Conservation (phyloP, 192 early-diverging fungal species). For the Paraglomus brasilianum region DNA sequence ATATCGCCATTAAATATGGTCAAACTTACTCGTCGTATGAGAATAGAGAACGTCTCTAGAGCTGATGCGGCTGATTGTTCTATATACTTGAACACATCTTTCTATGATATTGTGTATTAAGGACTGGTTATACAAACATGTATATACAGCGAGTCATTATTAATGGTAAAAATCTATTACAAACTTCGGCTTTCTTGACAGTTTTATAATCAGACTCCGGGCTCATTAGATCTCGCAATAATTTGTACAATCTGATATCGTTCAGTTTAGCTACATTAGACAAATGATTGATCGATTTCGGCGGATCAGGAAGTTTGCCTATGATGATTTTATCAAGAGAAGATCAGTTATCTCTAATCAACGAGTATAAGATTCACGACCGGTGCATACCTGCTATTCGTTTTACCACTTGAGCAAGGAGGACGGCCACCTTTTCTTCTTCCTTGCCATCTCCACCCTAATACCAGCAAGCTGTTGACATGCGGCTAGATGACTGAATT, state of each 20-base stretch:
- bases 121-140: neutral
- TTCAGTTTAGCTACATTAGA: conserved; percentile 69
- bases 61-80: conserved; percentile 57
- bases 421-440: conserved; percentile 46
- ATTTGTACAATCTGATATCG: conserved; percentile 64
- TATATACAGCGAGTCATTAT: neutral
- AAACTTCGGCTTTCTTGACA: conserved; percentile 63
- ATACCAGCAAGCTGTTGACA: neutral
- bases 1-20: conserved; percentile 71
- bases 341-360: neutral
- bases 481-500: conserved; percentile 3
- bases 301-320: conserved; percentile 65
- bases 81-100: conserved; percentile 64
- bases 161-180: conserved; percentile 22
- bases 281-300: conserved; percentile 59
- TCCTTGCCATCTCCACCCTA: conserved; percentile 43
- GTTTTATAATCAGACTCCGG: conserved; percentile 65
- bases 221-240: conserved; percentile 72
- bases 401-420: conserved; percentile 52
- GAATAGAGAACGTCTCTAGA: conserved; percentile 68
- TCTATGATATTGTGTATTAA: conserved; percentile 21
- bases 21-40: conserved; percentile 75
- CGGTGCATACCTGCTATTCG: conserved; percentile 51
- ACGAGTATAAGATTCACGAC: conserved; percentile 22
- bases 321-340: conserved; percentile 27